Evolutionary conservation across 495 filamentous ascomycete species (phyloP).

Genomic region (Neurospora sp.): DNA sequence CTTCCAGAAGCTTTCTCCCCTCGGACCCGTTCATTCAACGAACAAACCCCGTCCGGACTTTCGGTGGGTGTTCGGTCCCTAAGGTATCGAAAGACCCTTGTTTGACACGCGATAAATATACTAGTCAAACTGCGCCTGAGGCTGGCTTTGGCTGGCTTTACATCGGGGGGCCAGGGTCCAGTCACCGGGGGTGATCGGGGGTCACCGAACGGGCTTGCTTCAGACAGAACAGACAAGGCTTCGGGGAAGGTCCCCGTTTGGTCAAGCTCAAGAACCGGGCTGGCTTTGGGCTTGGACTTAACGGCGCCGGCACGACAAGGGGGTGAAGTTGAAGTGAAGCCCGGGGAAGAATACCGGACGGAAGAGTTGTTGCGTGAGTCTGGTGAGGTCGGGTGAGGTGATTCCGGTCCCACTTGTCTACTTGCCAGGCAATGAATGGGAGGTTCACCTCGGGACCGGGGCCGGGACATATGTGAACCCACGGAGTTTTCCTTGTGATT

Average conservation of each 20-base stretch:
- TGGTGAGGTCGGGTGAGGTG: not conserved
- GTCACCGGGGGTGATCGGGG: not conserved
- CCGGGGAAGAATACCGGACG: not conserved
- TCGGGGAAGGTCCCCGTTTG: not conserved
- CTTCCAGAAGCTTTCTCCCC: not conserved
- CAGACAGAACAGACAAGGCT: not conserved
- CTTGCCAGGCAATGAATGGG: not conserved
- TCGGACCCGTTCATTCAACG: not conserved
- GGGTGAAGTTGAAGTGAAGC: no score
- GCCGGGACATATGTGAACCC: not conserved
- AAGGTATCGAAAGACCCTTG: not conserved
- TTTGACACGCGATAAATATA: not conserved
- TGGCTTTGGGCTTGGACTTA: not conserved
- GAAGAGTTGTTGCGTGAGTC: not conserved
- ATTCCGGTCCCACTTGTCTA: not conserved
- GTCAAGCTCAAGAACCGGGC: not conserved
- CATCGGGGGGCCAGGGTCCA: not conserved
- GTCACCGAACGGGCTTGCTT: not conserved
- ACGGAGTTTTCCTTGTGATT: not conserved
- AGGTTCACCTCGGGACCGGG: not conserved
- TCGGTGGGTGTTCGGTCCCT: not conserved
- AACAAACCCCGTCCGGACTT: not conserved
- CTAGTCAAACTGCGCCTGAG: not conserved
- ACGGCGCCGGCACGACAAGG: not conserved
- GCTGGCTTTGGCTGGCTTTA: not conserved